Percentiles rank a stretch among this genome's conserved stretches.
These are phyloP conservation scores for Phragmites australis DNA, from an alignment of 176 grass and related monocot genomes.

Conservation along the genomic window DNA sequence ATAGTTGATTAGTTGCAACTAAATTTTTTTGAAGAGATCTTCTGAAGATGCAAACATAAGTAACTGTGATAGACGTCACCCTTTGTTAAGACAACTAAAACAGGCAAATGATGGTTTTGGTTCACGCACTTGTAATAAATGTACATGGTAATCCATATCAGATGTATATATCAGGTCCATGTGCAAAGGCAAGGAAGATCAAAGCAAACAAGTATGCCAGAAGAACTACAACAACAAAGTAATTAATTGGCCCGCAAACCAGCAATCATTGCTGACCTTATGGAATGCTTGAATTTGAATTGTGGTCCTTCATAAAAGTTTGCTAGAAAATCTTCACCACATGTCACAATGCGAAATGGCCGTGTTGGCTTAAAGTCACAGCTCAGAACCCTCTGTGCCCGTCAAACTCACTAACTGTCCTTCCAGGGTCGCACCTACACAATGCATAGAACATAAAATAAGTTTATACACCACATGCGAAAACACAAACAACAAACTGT, in stretches of 20 bases:
- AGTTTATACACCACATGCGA: background rate
- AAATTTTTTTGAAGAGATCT: too few relatives aligned
- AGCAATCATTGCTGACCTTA: conserved; percentile 52
- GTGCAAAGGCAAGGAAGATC: background rate
- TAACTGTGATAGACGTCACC: background rate
- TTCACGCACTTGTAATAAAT: background rate
- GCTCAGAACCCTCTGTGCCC: conserved; percentile 92
- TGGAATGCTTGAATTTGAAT: conserved; percentile 95
- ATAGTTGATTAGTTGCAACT: too few relatives aligned
- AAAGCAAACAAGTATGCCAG: conserved; percentile 8
- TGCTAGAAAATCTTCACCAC: conserved; percentile 94
- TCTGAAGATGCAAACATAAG: too few relatives aligned
- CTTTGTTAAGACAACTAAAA: conserved; percentile 6
- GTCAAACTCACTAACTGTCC: conserved; percentile 89
- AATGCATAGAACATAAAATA: conserved; percentile 25
- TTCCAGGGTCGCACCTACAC: conserved; percentile 91
- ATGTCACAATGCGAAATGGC: conserved; percentile 88
- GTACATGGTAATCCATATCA: conserved; percentile 17
- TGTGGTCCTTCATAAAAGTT: conserved; percentile 95
- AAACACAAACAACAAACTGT: background rate
- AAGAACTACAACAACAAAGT: background rate
- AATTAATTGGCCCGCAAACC: background rate
- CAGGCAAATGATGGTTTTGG: conserved; percentile 15
- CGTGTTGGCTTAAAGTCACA: conserved; percentile 95
- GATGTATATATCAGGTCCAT: conserved; percentile 15